These are phyloP conservation scores for Nicotiana knightiana DNA, from an alignment of 257 asterid genomes.

Conservation along the genomic window DNA sequence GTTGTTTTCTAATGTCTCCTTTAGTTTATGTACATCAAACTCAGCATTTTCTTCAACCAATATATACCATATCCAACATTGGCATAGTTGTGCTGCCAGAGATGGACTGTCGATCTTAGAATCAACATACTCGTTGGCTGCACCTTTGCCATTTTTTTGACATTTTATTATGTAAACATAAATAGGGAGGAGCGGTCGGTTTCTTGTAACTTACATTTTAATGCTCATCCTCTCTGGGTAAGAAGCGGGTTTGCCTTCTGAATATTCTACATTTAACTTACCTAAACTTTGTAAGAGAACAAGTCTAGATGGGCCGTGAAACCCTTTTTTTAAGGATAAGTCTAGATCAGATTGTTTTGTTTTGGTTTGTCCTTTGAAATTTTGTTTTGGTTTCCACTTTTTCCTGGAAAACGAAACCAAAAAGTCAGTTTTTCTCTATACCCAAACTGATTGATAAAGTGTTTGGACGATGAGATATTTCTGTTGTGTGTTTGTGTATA, in stretches of 20 bases:
- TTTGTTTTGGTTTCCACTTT: neutral
- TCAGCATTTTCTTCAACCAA: neutral
- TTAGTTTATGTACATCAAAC: neutral
- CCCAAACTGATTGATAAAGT: neutral
- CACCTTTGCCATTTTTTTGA: neutral
- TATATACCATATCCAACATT: neutral
- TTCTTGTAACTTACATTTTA: neutral
- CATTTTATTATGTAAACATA: neutral
- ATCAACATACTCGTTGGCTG: neutral
- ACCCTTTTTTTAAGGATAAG: neutral
- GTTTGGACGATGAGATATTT: neutral
- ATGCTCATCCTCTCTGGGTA: neutral
- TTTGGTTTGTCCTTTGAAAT: no score
- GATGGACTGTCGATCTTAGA: neutral
- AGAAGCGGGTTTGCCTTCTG: neutral
- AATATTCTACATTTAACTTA: neutral
- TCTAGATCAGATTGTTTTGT: neutral
- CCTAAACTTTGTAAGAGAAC: neutral
- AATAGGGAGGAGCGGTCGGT: neutral
- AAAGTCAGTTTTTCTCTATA: neutral
- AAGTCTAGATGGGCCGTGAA: neutral
- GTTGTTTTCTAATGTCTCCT: neutral
- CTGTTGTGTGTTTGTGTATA: neutral
- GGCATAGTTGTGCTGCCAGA: neutral
- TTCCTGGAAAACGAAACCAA: neutral